phyloP scores from a whole-genome alignment of 1,139 yeast genomes.

The Suhomyces bolitotheri region DNA sequence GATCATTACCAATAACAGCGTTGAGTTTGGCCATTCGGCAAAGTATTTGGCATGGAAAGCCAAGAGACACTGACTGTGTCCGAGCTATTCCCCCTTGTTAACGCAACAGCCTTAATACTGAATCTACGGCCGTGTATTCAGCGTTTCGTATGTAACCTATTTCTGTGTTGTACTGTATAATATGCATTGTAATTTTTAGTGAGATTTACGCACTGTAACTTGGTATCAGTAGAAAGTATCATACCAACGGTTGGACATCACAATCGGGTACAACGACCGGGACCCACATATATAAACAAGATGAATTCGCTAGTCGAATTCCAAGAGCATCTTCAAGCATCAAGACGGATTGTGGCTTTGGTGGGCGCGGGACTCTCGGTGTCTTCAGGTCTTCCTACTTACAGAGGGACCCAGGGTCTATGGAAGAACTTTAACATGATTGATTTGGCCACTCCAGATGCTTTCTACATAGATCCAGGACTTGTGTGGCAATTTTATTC shows the following conservation, averaged over 20 bases:
- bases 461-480: conserved; percentile 79
- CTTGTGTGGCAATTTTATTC: conserved; percentile 89
- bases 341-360: conserved; percentile 65
- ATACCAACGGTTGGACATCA: too few species aligned
- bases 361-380: conserved; percentile 87
- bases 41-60: conserved; percentile 69
- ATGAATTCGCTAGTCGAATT: conserved; percentile 42
- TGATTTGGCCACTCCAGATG: conserved; percentile 89
- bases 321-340: conserved; percentile 52
- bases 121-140: too few species aligned
- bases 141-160: too few species aligned
- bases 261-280: too few species aligned
- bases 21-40: conserved; percentile 64
- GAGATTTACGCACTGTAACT: too few species aligned
- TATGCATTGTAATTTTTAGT: conserved; percentile 6
- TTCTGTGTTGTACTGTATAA: conserved; percentile 2
- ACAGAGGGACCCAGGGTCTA: conserved; percentile 68
- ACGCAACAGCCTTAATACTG: too few species aligned
- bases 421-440: conserved; percentile 81
- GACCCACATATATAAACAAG: not conserved
- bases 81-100: too few species aligned
- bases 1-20: conserved; percentile 31
- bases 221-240: too few species aligned
- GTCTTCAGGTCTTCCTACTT: conserved; percentile 74
- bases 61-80: too few species aligned